Conservation (phyloP, 306 rosid species). For the Cicer judaicum region DNA sequence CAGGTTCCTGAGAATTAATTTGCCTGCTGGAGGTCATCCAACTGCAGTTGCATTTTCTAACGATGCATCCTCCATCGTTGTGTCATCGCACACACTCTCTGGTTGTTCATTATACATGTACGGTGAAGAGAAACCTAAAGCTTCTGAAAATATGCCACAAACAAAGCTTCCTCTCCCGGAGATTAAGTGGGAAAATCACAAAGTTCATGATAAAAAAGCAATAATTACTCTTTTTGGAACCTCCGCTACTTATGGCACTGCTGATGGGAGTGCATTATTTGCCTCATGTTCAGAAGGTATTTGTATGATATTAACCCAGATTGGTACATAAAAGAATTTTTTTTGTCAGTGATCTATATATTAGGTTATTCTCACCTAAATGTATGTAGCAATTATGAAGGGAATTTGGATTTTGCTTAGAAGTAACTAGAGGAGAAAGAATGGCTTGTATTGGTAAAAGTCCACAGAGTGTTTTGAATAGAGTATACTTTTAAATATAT, state of each 20-base stretch:
- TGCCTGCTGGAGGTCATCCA: conserved; percentile 94
- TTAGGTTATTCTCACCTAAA: conserved; percentile 27
- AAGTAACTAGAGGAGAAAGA: conserved; percentile 25
- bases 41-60: conserved; percentile 72
- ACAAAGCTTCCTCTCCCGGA: conserved; percentile 92
- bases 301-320: conserved; percentile 14
- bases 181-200: conserved; percentile 86
- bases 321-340: conserved; percentile 8
- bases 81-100: conserved; percentile 75
- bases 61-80: conserved; percentile 74
- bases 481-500: conserved; percentile 17
- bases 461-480: conserved; percentile 33
- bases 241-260: conserved; percentile 84
- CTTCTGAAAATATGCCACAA: conserved; percentile 63
- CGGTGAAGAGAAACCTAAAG: conserved; percentile 76
- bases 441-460: conserved; percentile 7
- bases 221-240: conserved; percentile 78
- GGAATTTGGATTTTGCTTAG: conserved; percentile 30
- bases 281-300: conserved; percentile 98
- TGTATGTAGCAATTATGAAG: conserved; percentile 25
- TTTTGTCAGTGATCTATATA: conserved; percentile 20
- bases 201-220: conserved; percentile 81
- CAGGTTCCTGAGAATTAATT: conserved; percentile 85
- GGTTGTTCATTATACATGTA: conserved; percentile 88
- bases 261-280: conserved; percentile 88